phyloP scores from a whole-genome alignment of 805 yeast species.

The Limtongia smithiae region DNA sequence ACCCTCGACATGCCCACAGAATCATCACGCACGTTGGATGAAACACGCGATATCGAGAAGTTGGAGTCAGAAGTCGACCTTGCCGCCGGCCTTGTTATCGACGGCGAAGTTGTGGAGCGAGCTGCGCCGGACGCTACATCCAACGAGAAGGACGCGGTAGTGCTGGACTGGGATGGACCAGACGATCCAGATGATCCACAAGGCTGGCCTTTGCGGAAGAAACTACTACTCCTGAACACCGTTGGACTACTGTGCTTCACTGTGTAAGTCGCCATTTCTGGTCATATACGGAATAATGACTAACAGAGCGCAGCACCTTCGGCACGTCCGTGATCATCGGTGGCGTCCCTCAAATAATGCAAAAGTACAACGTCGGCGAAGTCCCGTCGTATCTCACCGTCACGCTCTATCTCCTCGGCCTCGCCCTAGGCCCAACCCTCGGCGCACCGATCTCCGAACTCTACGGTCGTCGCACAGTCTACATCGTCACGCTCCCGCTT shows the following conservation, averaged over 20 bases:
- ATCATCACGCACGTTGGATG: too few relatives aligned
- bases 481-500: constrained; percentile 47
- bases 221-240: constrained; percentile 43
- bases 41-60: too few relatives aligned
- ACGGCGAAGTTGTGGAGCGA: too few relatives aligned
- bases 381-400: constrained; percentile 78
- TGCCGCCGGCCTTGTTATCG: too few relatives aligned
- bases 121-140: too few relatives aligned
- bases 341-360: constrained; percentile 61
- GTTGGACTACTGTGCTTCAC: constrained; percentile 54
- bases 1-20: too few relatives aligned
- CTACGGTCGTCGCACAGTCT: constrained; percentile 54
- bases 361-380: constrained; percentile 64
- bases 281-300: neutral
- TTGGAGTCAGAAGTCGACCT: too few relatives aligned
- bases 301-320: constrained; percentile 49
- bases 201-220: constrained; percentile 63
- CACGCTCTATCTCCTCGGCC: constrained; percentile 83
- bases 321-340: constrained; percentile 89
- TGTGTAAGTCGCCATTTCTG: neutral
- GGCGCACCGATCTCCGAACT: constrained; percentile 59
- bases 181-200: constrained; percentile 77
- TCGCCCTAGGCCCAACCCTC: constrained; percentile 59
- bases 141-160: too few relatives aligned
- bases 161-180: constrained; percentile 73